Evolutionary conservation across 441 rosid genomes (phyloP).

Genomic region (Eutrema salsugineum): DNA sequence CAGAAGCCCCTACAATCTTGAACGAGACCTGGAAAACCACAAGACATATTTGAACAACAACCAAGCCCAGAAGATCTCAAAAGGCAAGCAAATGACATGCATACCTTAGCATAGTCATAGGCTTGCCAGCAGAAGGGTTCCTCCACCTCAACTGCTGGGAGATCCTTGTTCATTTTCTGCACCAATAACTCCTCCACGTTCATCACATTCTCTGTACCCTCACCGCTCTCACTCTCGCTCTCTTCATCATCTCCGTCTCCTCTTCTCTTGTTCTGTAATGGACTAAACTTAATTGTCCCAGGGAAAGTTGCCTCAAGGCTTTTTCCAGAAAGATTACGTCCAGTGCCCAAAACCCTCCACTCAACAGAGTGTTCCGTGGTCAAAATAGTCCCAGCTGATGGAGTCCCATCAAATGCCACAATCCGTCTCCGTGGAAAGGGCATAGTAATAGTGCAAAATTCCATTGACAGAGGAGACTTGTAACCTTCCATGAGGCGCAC

Average conservation of each 20-base stretch:
- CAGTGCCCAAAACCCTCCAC: slow-evolving; percentile 79
- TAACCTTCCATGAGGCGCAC: slow-evolving; percentile 85
- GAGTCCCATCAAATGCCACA: slow-evolving; percentile 79
- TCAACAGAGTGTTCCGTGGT: slow-evolving; percentile 81
- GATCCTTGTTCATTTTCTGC: slow-evolving; percentile 86
- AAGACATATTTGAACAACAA: background rate
- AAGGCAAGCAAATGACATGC: slow-evolving; percentile 18
- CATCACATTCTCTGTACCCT: slow-evolving; percentile 60
- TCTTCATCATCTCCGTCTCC: slow-evolving; percentile 64
- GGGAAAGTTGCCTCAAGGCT: slow-evolving; percentile 87
- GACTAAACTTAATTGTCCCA: slow-evolving; percentile 89
- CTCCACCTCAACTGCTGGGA: slow-evolving; percentile 83
- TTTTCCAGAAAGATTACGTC: slow-evolving; percentile 77
- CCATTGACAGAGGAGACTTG: slow-evolving; percentile 80
- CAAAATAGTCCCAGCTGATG: slow-evolving; percentile 79
- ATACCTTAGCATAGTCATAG: slow-evolving; percentile 84
- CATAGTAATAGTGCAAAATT: slow-evolving; percentile 86
- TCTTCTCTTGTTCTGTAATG: slow-evolving; percentile 59
- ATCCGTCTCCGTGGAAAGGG: slow-evolving; percentile 92
- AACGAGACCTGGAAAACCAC: slow-evolving; percentile 60
- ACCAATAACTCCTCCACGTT: slow-evolving; percentile 74
- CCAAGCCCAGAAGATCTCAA: background rate
- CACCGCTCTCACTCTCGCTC: slow-evolving; percentile 56
- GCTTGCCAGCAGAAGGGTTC: slow-evolving; percentile 99
- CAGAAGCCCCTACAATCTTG: slow-evolving; percentile 77